Base-by-base conservation (phyloP, 768 basidiomycete species). In the Leccinum olivaceopallidum region DNA sequence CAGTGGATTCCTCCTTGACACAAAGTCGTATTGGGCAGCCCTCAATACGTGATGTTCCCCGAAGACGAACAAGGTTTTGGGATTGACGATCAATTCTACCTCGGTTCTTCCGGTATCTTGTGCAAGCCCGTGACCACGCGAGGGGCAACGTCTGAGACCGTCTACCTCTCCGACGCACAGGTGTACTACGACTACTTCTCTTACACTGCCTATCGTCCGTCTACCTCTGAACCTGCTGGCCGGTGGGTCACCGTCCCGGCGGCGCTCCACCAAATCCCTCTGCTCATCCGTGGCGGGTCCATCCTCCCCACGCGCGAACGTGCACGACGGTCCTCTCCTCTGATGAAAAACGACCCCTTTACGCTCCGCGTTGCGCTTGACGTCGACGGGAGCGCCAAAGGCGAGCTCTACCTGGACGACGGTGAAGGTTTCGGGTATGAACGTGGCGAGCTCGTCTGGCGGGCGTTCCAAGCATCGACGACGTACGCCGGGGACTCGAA, bases 111-210 rank as follows among this genome's bases (percentile, higher is more conserved):
- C 7, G 95, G 96, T 20, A 73, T 99, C 53, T 82, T 99, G 58
- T 89, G 94, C 63, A 96, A 96, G 72, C 97, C 97, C 1, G 86
- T 98, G 57, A 92, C 90, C 0, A 78, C 80, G 20, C 86, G 88
- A 65, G 93, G 85, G 26, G 87, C 78, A 18, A 87, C 79, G 0
- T 85, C 90, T 64, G 78, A 87, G 1, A 80, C 83, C 2, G 80
- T 98, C 6, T 98, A 98, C 73, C 82, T 99, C 39, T 81, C 92
- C 2, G 97, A 97, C 69, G 85, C 93, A 58, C 87, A 93, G 79
- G 87, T 94, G 7, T 98, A 97, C 79, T 99, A 98, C 70, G 87
- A 98, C 77, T 98, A 98, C 77, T 91, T 94, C 79, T 84, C 83
- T 37, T 76, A 85, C 68, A 71, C 80, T 18, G 78, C 86, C 47